Evolutionary conservation across 73 alveolate genomes (phyloP).

Genomic region (Stentor coeruleus): DNA sequence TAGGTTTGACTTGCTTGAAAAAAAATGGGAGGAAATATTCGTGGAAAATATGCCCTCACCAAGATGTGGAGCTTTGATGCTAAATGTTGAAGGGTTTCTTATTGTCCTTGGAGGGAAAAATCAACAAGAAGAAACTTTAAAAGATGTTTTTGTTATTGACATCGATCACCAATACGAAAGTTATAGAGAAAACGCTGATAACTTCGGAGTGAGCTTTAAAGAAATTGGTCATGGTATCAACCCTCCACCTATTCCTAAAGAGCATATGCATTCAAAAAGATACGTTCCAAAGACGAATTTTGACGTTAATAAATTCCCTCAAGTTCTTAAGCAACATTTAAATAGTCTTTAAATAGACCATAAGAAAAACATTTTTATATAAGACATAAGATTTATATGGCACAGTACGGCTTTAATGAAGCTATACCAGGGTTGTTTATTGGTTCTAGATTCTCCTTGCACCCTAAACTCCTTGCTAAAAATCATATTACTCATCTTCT

Average conservation of each 20-base stretch:
- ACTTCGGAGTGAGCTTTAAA: not conserved
- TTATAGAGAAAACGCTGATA: not conserved
- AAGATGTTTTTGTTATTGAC: conserved; percentile 1
- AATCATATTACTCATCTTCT: not conserved
- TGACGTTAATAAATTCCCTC: not conserved
- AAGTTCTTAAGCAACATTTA: too few relatives aligned
- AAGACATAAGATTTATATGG: not conserved
- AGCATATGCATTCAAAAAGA: not conserved
- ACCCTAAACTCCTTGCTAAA: not conserved
- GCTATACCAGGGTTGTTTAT: not conserved
- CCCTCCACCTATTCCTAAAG: conserved; percentile 1
- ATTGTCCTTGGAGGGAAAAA: conserved; percentile 7
- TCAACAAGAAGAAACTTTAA: not conserved
- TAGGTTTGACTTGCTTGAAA: not conserved
- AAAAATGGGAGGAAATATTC: not conserved
- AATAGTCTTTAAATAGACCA: too few relatives aligned
- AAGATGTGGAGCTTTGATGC: not conserved
- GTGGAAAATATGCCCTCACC: not conserved
- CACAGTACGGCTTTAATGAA: not conserved
- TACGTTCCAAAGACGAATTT: not conserved
- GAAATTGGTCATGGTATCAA: not conserved
- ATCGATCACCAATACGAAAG: not conserved
- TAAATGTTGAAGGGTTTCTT: conserved; percentile 5
- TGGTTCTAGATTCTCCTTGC: not conserved
- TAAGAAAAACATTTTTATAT: too few relatives aligned